Conservation (phyloP, 2,329 filamentous ascomycete genomes). For the Pseudocercospora cruenta region DNA sequence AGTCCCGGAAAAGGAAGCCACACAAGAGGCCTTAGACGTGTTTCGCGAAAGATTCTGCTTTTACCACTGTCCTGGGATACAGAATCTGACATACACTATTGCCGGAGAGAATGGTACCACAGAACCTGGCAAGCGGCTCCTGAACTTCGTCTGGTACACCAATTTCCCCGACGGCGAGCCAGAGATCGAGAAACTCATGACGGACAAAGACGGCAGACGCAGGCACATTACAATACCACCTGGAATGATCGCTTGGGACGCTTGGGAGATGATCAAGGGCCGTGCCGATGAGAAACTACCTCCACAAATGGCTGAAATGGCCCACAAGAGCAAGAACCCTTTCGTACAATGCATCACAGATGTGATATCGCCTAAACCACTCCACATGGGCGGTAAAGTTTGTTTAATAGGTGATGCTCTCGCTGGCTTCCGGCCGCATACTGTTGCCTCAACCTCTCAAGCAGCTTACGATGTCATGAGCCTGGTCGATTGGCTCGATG, state of each 20-base stretch:
- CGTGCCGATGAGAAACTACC: conserved; percentile 40
- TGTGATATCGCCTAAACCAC: conserved; percentile 42
- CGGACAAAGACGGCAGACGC: conserved; percentile 45
- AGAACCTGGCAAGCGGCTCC: conserved; percentile 45
- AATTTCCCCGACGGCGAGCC: conserved; percentile 44
- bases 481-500: conserved; percentile 46
- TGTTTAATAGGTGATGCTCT: conserved; percentile 53
- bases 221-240: conserved; percentile 50
- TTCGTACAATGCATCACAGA: conserved; percentile 53
- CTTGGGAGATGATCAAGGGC: conserved; percentile 46
- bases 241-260: conserved; percentile 43
- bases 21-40: conserved; percentile 37
- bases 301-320: conserved; percentile 47
- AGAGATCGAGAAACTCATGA: conserved; percentile 48
- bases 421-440: conserved; percentile 51
- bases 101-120: conserved; percentile 47
- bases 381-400: conserved; percentile 48
- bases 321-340: conserved; percentile 44
- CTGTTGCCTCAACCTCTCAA: conserved; percentile 51
- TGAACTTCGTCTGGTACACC: conserved; percentile 55
- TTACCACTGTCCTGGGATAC: conserved; percentile 43
- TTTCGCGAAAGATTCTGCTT: conserved; percentile 49
- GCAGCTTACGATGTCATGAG: conserved; percentile 49
- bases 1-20: conserved; percentile 40
- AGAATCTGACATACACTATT: conserved; percentile 50